Percentiles rank a stretch among this genome's conserved stretches.
These are phyloP conservation scores for Fusarium globosum DNA, from an alignment of 2,329 filamentous ascomycete species.

Conservation along the genomic window DNA sequence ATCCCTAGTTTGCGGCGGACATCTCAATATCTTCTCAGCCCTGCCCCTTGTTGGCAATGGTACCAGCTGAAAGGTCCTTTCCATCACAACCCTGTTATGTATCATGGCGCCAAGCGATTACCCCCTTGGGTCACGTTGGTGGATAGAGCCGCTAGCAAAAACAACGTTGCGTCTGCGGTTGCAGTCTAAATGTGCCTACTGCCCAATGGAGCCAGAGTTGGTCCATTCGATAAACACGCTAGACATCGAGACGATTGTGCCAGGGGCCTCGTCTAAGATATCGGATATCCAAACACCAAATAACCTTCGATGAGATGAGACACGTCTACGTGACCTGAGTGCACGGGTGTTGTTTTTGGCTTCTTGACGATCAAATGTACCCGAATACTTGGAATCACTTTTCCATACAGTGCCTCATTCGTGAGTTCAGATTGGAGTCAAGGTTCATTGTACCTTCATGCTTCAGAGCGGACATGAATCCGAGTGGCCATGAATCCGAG, in stretches of 20 bases:
- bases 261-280: slow-evolving; percentile 9
- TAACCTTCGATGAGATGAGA: slow-evolving; percentile 8
- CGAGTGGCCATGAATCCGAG: slow-evolving; percentile 21
- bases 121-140: slow-evolving; percentile 13
- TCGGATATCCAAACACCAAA: background rate
- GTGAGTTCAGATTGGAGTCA: slow-evolving; percentile 21
- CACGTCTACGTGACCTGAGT: slow-evolving; percentile 10
- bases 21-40: slow-evolving; percentile 6
- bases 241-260: slow-evolving; percentile 8
- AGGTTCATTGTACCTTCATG: slow-evolving; percentile 16
- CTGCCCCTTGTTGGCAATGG: background rate
- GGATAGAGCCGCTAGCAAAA: slow-evolving; percentile 31
- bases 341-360: slow-evolving; percentile 1
- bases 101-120: slow-evolving; percentile 18
- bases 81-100: slow-evolving; percentile 11
- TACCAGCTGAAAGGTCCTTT: slow-evolving; percentile 21
- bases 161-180: slow-evolving; percentile 37
- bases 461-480: slow-evolving; percentile 15
- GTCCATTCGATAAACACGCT: slow-evolving; percentile 14
- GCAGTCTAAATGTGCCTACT: slow-evolving; percentile 5
- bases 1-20: background rate
- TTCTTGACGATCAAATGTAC: slow-evolving; percentile 17
- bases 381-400: slow-evolving; percentile 22
- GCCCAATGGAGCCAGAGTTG: slow-evolving; percentile 16
- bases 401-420: slow-evolving; percentile 5